Evolutionary conservation across 1,284 basidiomycete genomes (phyloP).

Genomic region (Ustilago curta): DNA sequence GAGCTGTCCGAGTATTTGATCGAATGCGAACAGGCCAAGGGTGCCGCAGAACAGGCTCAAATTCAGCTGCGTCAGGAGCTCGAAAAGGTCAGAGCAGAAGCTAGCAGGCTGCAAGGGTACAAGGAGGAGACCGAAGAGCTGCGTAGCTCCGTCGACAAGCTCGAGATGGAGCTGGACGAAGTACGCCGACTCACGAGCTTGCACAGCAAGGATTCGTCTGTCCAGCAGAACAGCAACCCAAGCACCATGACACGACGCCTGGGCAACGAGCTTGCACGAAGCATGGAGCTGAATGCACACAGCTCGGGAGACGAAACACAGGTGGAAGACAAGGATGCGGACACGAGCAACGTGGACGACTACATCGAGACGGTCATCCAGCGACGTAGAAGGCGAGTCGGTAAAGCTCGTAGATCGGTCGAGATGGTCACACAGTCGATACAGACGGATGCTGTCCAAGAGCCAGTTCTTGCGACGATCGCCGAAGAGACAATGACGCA

Average conservation of each 20-base stretch:
- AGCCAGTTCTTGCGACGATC: conserved; percentile 4
- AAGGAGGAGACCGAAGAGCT: conserved; percentile 39
- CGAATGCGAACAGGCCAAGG: conserved; percentile 39
- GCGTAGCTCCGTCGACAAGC: conserved; percentile 35
- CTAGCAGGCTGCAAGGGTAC: conserved; percentile 33
- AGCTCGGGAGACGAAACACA: conserved; percentile 45
- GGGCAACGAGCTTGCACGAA: conserved; percentile 47
- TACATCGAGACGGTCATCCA: conserved; percentile 52
- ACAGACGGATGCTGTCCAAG: conserved; percentile 32
- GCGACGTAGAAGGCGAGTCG: conserved; percentile 38
- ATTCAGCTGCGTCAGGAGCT: conserved; percentile 34
- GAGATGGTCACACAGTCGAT: conserved; percentile 40
- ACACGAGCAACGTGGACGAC: conserved; percentile 45
- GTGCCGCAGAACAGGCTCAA: conserved; percentile 20
- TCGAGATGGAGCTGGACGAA: conserved; percentile 49
- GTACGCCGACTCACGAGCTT: conserved; percentile 34
- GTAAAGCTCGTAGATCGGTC: conserved; percentile 43
- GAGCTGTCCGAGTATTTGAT: conserved; percentile 44
- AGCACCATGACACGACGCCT: conserved; percentile 29
- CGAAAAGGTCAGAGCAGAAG: conserved; percentile 27
- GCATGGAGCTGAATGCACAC: conserved; percentile 31
- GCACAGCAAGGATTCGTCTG: conserved; percentile 41
- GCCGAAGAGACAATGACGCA: not conserved
- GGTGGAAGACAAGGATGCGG: conserved; percentile 44
- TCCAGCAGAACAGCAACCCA: conserved; percentile 65